These are phyloP conservation scores for Cornus suecica DNA, from an alignment of 148 eudicot species.

Conservation along the genomic window DNA sequence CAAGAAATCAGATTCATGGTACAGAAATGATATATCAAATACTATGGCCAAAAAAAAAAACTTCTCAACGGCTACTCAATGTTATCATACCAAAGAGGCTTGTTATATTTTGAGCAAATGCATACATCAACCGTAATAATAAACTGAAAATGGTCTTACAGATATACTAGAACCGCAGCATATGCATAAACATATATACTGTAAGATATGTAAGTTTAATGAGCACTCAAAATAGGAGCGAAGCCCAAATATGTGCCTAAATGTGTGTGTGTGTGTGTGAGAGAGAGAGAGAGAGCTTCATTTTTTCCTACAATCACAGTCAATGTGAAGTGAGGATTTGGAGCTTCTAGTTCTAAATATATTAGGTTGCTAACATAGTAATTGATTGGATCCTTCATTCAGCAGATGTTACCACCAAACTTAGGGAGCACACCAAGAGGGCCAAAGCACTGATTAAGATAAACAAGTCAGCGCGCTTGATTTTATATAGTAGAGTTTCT, in stretches of 20 bases:
- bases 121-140: not conserved
- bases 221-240: no score
- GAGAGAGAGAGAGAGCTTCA: not conserved
- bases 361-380: not conserved
- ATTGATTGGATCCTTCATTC: not conserved
- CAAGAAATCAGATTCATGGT: slow-evolving; percentile 20
- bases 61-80: not conserved
- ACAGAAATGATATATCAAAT: not conserved
- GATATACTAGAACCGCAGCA: not conserved
- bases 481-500: not conserved
- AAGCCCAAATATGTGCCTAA: not conserved
- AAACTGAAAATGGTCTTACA: no score
- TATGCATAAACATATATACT: no score
- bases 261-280: not conserved
- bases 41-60: not conserved
- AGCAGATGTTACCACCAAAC: not conserved
- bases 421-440: not conserved
- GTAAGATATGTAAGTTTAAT: no score
- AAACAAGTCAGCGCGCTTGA: not conserved
- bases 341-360: not conserved
- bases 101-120: not conserved
- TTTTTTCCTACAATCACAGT: not conserved
- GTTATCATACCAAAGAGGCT: not conserved
- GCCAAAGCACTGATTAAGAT: not conserved
- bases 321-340: not conserved